phyloP scores from a whole-genome alignment of 1,284 basidiomycete species.

The Inonotus obliquus region DNA sequence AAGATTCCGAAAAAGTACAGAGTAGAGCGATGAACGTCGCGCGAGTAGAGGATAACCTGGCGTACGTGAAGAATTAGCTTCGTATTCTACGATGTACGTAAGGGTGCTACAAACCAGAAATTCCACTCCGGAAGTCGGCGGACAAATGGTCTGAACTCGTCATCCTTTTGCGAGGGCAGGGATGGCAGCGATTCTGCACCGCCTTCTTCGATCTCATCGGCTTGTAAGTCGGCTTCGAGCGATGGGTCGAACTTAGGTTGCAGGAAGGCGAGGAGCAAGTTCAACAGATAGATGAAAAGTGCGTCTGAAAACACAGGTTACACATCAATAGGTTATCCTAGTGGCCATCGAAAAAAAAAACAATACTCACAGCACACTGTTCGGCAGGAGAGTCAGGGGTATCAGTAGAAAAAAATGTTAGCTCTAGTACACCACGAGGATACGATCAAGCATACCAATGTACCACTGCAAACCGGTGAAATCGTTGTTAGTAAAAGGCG shows the following conservation, averaged over 20 bases:
- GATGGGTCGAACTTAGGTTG: slow-evolving; percentile 97
- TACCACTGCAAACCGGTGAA: slow-evolving; percentile 83
- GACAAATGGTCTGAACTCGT: slow-evolving; percentile 97
- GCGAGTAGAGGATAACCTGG: slow-evolving; percentile 88
- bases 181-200: slow-evolving; percentile 42
- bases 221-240: slow-evolving; percentile 86
- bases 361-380: slow-evolving; percentile 62
- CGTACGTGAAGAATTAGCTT: slow-evolving; percentile 18
- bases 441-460: slow-evolving; percentile 55
- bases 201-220: slow-evolving; percentile 94
- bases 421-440: background rate
- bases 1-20: slow-evolving; percentile 75
- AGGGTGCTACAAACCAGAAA: slow-evolving; percentile 65
- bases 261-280: slow-evolving; percentile 84
- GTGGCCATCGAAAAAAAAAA: background rate
- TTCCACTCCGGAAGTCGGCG: slow-evolving; percentile 94
- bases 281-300: slow-evolving; percentile 89
- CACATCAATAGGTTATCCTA: background rate
- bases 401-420: background rate
- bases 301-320: slow-evolving; percentile 51
- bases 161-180: slow-evolving; percentile 67
- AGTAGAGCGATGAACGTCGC: slow-evolving; percentile 80
- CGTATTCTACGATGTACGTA: background rate
- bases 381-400: slow-evolving; percentile 19
- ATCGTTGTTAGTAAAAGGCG: too few relatives aligned